Base-by-base conservation (phyloP, 805 yeast genomes). In the Candida pini region DNA sequence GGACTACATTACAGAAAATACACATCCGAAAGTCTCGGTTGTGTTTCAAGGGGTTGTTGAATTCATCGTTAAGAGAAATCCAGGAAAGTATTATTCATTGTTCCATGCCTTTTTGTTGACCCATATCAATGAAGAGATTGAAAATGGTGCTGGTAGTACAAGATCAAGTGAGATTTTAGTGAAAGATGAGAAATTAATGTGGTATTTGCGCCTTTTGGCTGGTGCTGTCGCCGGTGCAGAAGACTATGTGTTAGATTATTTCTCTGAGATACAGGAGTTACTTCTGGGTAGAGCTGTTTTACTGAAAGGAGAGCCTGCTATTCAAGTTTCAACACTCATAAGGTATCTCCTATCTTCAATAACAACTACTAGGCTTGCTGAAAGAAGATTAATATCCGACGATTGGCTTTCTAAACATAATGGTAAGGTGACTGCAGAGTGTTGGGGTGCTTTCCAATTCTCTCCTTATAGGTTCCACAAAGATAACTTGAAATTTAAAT, bases 391-490 rank as follows among this genome's bases (percentile, higher is more conserved):
- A 35, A 69, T 73, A 36, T 66, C 74, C 31, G 72, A 76, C 26
- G 66, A 51, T 8, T 69, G 69, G 44, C 41, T 56, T 4, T 39
- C 44, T 4, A 52, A 58, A 12, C 45, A 62, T 44, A 69, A 65
- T 1, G 57, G 55, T 6, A 46, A 51, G 18, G 41, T 70, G 9
- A 60, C 58, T 26, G 76, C 69, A 32, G 66, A 66, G 16, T 70
- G 79, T 39, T 84, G 94, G 94, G 94, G 94, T 30, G 87, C 77
- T 0, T 69, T 73, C 38, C 87, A 81, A 45, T 75, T 78, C 45
- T 73, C 71, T 41, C 58, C 65, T 0, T 48, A 56, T 14, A 64
- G 85, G 41, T 76, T 79, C 34, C 51, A 65, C 1, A 36, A 49
- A 9, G 70, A 69, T 10, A 70, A 73, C 40, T 54, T 83, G 22